These are phyloP conservation scores for Teratosphaeria viscida DNA, from an alignment of 2,329 filamentous ascomycete species.

Conservation along the genomic window DNA sequence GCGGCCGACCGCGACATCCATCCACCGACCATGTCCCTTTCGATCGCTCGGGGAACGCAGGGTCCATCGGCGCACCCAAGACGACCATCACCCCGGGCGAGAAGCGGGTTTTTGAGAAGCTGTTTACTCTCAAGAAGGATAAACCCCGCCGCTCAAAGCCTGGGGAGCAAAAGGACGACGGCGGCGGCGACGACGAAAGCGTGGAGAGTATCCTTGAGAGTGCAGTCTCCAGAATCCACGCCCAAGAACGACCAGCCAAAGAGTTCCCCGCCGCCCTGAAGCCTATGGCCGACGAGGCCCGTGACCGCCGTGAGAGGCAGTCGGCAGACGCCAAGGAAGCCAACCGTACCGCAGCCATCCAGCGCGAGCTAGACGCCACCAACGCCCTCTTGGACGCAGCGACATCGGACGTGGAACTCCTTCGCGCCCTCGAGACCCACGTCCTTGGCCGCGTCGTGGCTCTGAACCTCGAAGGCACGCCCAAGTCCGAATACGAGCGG, in stretches of 20 bases:
- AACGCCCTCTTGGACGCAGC: slow-evolving; percentile 41
- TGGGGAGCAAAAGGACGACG: neutral
- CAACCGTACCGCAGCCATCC: neutral
- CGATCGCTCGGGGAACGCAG: neutral
- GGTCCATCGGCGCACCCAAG: neutral
- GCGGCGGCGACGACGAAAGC: neutral
- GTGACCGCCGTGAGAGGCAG: neutral
- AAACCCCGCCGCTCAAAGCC: neutral
- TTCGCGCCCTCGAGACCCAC: slow-evolving; percentile 55
- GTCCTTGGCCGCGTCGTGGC: slow-evolving; percentile 43
- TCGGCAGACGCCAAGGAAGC: neutral
- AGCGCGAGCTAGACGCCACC: neutral
- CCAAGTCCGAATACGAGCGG: neutral
- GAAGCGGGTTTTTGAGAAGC: slow-evolving; percentile 8
- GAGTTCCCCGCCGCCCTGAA: slow-evolving; percentile 6
- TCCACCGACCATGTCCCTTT: slow-evolving; percentile 5
- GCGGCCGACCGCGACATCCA: neutral
- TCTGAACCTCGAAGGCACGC: neutral
- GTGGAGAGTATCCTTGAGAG: slow-evolving; percentile 2
- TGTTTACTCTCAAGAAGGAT: slow-evolving; percentile 4
- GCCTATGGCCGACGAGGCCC: slow-evolving; percentile 7
- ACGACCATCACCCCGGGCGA: slow-evolving; percentile 13
- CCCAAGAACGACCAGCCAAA: neutral
- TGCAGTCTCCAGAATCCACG: neutral
- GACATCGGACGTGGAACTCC: slow-evolving; percentile 53